Evolutionary conservation across 176 grass and related monocot genomes (phyloP), one percentile per base, ranked within the genome.

Genomic region (Musa acuminata): DNA sequence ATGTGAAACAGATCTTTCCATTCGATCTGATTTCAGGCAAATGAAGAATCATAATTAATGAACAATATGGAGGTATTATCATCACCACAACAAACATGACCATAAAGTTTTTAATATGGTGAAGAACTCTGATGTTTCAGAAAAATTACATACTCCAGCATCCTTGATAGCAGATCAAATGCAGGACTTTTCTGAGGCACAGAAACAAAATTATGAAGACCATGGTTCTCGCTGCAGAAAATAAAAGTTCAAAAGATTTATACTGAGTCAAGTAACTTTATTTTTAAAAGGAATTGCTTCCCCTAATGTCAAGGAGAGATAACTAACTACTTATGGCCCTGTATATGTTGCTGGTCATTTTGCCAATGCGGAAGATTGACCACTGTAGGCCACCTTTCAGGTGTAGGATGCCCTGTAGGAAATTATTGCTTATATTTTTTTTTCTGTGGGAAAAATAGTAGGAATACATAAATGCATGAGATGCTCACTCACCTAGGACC

Each of bases 301-400:
- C 22, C 50, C 75, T 62, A 20, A 52, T 55, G 24, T 78, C 52
- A 75, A 72, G 53, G 74, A 68, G 75, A 51, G 50, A 19, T 19
- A 77, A 94, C 90, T 84, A 86, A 99, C 95, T 99, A 91, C 69
- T 94, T 94, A 78, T 84, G 88, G 8, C 82, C 86, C 70, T 99
- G 95, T 82, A 94, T 94, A 69, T 94, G 84, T 72, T 99, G 90
- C 48, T 91, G 95, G 23, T 99, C 95, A 4, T 87, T 91, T 84
- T 79, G 82, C 95, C 95, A 94, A 75, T 76, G 85, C 53, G 88
- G 88, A 87, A 99, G 90, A 83, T 94, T 87, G n/a, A 83, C 88
- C 75, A 99, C 84, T 67, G 88, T 99, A 63, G 95, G 95, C 95
- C 95, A 99, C 72, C 93, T 99, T 73, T 99, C 95, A 80, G 86